These are phyloP conservation scores for Tetradesmus lagerheimii DNA, from an alignment of 139 green algal genomes.

Conservation along the genomic window DNA sequence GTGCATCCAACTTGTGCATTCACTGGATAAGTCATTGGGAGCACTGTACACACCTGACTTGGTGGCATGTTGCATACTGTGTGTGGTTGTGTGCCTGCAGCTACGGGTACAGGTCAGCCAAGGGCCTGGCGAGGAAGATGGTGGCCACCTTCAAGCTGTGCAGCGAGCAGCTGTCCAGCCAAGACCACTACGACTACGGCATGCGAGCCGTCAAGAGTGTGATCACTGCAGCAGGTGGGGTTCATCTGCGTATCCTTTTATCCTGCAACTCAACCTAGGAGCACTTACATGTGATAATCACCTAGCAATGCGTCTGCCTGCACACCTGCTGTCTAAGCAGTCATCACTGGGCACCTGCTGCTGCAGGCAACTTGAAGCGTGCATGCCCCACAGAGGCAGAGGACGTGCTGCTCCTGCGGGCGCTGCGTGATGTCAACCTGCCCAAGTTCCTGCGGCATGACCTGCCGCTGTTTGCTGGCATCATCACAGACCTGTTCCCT, in stretches of 20 bases:
- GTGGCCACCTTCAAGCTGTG: conserved; percentile 91
- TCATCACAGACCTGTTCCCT: conserved; percentile 87
- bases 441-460: conserved; percentile 84
- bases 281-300: no score
- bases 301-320: no score
- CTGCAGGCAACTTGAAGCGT: conserved; percentile 82
- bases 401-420: conserved; percentile 83
- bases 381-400: conserved; percentile 77
- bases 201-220: conserved; percentile 88
- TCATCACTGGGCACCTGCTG: no score
- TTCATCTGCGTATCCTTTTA: no score
- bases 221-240: conserved; percentile 77
- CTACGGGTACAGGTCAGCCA: conserved; percentile 39
- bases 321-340: neutral
- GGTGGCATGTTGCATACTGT: neutral
- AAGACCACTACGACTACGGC: conserved; percentile 83
- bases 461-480: conserved; percentile 87
- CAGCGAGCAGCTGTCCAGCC: conserved; percentile 84
- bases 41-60: no score
- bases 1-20: no score
- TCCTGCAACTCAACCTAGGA: no score
- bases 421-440: conserved; percentile 88
- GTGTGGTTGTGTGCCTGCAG: neutral
- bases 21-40: no score
- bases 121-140: conserved; percentile 83